Evolutionary conservation across 768 basidiomycete species (phyloP).

Genomic region (Phlebiopsis gigantea): DNA sequence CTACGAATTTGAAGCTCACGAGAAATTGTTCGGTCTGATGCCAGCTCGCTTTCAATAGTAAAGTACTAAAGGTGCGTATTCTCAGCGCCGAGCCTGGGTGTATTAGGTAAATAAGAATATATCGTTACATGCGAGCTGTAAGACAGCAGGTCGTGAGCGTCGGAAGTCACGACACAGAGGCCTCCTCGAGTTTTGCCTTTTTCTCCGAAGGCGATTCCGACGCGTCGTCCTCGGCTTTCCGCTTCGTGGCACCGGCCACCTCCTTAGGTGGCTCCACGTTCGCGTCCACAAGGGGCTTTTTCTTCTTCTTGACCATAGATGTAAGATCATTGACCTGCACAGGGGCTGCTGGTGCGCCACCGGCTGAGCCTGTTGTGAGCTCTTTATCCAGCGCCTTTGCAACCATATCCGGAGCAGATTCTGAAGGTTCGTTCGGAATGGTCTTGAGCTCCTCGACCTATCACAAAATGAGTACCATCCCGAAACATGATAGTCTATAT

Average conservation of each 20-base stretch:
- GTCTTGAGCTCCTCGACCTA: constrained; percentile 91
- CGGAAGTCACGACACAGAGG: not conserved
- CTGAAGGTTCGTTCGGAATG: constrained; percentile 55
- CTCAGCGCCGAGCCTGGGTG: too few species aligned
- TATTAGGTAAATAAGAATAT: not conserved
- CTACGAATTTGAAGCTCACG: too few species aligned
- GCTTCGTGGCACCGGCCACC: constrained; percentile 42
- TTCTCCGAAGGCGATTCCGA: constrained; percentile 47
- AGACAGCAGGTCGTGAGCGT: not conserved
- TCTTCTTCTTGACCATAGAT: constrained; percentile 87
- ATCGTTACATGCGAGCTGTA: not conserved
- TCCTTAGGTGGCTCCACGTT: not conserved
- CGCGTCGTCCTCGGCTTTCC: constrained; percentile 63
- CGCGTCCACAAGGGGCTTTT: constrained; percentile 26
- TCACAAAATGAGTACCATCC: not conserved
- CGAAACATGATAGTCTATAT: constrained; percentile 1
- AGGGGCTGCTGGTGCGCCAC: constrained; percentile 27
- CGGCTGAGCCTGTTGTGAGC: constrained; percentile 42
- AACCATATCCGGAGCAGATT: constrained; percentile 64
- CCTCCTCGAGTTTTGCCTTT: constrained; percentile 54
- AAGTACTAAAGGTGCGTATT: not conserved
- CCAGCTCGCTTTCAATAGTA: too few species aligned
- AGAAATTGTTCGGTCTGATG: too few species aligned
- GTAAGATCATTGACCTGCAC: constrained; percentile 76
- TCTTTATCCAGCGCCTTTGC: constrained; percentile 70